Conservation (phyloP, 768 basidiomycete genomes). For the Russula vinacea region DNA sequence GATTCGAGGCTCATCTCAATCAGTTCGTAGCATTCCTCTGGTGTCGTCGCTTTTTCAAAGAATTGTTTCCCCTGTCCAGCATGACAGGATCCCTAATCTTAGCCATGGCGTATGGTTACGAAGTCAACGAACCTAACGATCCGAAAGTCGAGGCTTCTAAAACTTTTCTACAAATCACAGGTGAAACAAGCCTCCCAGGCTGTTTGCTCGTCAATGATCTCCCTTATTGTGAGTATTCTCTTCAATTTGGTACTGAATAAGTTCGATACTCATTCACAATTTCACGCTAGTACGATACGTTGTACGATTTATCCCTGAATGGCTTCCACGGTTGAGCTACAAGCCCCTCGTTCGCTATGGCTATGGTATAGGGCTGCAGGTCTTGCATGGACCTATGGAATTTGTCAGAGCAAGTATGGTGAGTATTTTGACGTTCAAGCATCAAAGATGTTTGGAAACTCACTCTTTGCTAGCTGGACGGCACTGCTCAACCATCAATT, state of each 20-base stretch:
- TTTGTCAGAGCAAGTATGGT: slow-evolving; percentile 5
- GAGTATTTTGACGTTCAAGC: not conserved
- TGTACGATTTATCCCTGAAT: slow-evolving; percentile 9
- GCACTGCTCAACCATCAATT: not conserved
- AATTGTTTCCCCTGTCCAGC: not conserved
- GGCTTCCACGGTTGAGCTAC: slow-evolving; percentile 16
- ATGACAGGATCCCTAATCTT: slow-evolving; percentile 5
- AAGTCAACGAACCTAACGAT: slow-evolving; percentile 1
- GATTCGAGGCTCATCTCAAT: slow-evolving; percentile 1
- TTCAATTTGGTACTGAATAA: no score
- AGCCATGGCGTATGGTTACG: slow-evolving; percentile 14
- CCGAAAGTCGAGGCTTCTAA: not conserved
- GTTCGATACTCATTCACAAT: no score
- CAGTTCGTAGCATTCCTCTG: not conserved
- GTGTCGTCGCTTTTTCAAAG: not conserved
- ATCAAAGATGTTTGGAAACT: not conserved
- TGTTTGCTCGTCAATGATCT: slow-evolving; percentile 19
- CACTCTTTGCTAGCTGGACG: not conserved
- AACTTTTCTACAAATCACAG: not conserved
- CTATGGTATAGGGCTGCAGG: not conserved
- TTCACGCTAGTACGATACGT: no score
- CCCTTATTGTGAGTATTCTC: slow-evolving; percentile 6
- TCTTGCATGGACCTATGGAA: not conserved
- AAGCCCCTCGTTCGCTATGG: slow-evolving; percentile 13
- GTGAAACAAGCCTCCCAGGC: not conserved